These are phyloP conservation scores for Liriodendron chinense DNA, from an alignment of 164 flowering plant species.

Conservation along the genomic window DNA sequence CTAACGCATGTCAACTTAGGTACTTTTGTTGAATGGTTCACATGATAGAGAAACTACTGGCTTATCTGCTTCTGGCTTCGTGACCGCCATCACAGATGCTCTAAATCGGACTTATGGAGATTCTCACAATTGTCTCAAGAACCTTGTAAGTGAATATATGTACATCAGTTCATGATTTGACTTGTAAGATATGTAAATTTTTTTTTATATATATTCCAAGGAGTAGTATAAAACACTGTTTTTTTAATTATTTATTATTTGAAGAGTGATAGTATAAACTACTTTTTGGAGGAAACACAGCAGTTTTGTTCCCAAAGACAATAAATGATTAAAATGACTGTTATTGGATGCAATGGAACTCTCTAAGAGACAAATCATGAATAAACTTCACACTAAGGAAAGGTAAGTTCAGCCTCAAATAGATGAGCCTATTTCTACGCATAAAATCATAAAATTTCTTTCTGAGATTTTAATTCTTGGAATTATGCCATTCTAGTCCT, in stretches of 20 bases:
- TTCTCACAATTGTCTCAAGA: conserved; percentile 54
- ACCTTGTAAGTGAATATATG: conserved; percentile 48
- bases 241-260: too few species aligned
- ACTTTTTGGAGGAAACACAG: neutral
- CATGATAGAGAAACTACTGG: conserved; percentile 83
- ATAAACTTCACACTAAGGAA: too few species aligned
- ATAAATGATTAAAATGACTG: neutral
- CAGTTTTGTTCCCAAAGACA: neutral
- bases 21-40: conserved; percentile 85
- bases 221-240: neutral
- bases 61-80: conserved; percentile 78
- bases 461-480: too few species aligned
- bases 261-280: neutral
- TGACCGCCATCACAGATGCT: conserved; percentile 91
- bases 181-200: neutral
- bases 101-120: conserved; percentile 81
- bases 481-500: too few species aligned
- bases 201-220: neutral
- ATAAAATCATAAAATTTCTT: too few species aligned
- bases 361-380: too few species aligned
- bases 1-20: conserved; percentile 35
- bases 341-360: neutral
- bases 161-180: neutral
- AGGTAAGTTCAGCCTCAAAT: too few species aligned
- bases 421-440: too few species aligned